Base-by-base conservation (phyloP, 164 flowering plant species). In the Berberis vulgaris region DNA sequence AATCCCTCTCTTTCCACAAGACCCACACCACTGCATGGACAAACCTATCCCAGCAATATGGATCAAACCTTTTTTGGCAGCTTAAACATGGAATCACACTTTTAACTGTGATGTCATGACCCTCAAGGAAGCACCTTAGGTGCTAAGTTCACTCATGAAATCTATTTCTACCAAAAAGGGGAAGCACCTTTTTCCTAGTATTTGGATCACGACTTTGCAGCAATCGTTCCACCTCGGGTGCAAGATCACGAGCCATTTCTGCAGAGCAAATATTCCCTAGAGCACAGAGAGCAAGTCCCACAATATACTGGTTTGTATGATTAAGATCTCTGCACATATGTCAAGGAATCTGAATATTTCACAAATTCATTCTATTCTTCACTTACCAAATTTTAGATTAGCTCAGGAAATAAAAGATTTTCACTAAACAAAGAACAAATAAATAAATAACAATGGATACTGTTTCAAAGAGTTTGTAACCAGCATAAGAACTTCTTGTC, bases 161-260 rank as follows among this genome's bases (percentile, higher is more conserved):
- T 10, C 13, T 10, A 52, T 52, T 52, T n/a, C 12, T 42, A 11
- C 11, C 12, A 8, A 62, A 26, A 38, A 59, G 57, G 72, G 26
- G 26, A 26, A 26, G 72, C 79, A 95, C 99, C 75, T 95, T 95
- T 76, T 95, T 95, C 60, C 99, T 76, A 54, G 88, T 83, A 73
- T 95, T 95, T 63, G 97, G 94, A 78, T 95, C 97, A 61, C 99
- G 83, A 75, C 84, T 86, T 67, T 89, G 97, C 67, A 95, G 81
- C 71, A 95, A 73, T 74, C 90, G 81, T 72, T 95, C 97, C 56
- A 95, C 97, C 80, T 95, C 99, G 49, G 98, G 99, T 44, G 99
- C 94, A 67, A 95, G 98, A 81, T 95, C 99, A 65, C 99, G 97
- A 66, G 99, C 99, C 99, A 95, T 95, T 81, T 95, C 99, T 57